Evolutionary conservation across 2,329 filamentous ascomycete genomes (phyloP).

Genomic region (Paecilomyces variotii): DNA sequence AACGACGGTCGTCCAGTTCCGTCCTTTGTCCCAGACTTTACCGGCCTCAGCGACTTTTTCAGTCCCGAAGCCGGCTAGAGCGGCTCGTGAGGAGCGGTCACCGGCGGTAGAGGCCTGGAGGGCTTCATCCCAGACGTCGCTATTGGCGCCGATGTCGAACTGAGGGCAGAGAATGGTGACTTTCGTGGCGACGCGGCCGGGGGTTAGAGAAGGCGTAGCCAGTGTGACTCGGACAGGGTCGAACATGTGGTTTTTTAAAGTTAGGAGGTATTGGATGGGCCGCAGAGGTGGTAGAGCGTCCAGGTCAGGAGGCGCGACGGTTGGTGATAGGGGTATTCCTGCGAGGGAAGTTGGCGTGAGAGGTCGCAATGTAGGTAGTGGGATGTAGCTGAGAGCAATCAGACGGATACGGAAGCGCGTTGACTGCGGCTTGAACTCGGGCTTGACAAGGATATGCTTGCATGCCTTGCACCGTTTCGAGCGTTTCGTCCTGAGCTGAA

Average conservation of each 20-base stretch:
- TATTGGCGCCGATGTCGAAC: conserved; percentile 90
- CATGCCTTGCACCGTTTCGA: conserved; percentile 89
- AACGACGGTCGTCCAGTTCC: conserved; percentile 93
- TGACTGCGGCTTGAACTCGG: conserved; percentile 80
- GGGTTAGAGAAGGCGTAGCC: conserved; percentile 72
- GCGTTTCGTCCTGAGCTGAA: conserved; percentile 80
- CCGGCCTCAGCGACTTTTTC: conserved; percentile 66
- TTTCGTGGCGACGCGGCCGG: conserved; percentile 65
- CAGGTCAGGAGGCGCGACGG: conserved; percentile 32
- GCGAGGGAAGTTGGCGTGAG: conserved; percentile 40
- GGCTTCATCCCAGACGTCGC: conserved; percentile 89
- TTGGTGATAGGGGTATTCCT: conserved; percentile 16
- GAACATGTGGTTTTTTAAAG: conserved; percentile 89
- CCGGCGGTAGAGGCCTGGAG: conserved; percentile 47
- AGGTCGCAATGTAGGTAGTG: conserved; percentile 61
- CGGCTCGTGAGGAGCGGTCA: conserved; percentile 34
- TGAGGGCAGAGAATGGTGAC: conserved; percentile 91
- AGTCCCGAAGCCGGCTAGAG: conserved; percentile 20
- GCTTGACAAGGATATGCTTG: conserved; percentile 90
- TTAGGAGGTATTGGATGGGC: conserved; percentile 72
- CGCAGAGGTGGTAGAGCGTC: conserved; percentile 41
- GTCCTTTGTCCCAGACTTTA: conserved; percentile 89
- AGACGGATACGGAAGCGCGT: conserved; percentile 89
- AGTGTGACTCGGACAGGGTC: conserved; percentile 81
- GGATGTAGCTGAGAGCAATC: conserved; percentile 81